Base-by-base conservation (phyloP, 2,329 filamentous ascomycete genomes). In the Nemania sp. region DNA sequence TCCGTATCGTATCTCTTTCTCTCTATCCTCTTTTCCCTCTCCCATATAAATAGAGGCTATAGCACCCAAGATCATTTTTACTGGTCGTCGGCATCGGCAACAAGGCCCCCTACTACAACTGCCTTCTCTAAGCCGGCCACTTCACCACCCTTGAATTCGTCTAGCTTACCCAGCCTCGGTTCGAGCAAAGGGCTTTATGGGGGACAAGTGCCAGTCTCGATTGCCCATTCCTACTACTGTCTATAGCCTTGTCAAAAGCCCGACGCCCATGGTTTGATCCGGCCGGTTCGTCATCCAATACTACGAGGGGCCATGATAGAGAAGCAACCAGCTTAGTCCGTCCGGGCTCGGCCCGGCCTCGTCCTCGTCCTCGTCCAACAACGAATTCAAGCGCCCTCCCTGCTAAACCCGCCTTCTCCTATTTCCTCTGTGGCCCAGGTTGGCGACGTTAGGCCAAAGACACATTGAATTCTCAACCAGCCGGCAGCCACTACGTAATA, bases 41-140 rank as follows among this genome's bases (percentile, higher is more conserved):
- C n/a, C n/a, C n/a, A 7, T 29, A 29, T 29, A 29, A 29, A 29
- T 6, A 37, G 34, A 9, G 18, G 7, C 18, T 5, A 11, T 39
- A 17, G 9, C 51, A 6, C 37, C 34, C 10, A 58, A 59, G 57
- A 1, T 17, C 15, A 6, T 18, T 3, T 40, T 86, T 96, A 68
- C 85, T 98, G 58, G 82, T 98, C 69, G 85, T 92, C 78, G 95
- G 91, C 64, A 84, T 99, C 64, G 95, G 95, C 67, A 98, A 98
- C 69, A 92, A 90, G 6, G 80, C 83, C 6, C 79, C 86, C 2
- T 93, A 94, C 75, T 84, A 85, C 66, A 83, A 89, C 65, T 96
- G 91, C 18, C 87, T 94, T 7, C 95, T 98, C 77, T 93, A 88
- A 21, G 92, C 92, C 13, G 95, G 93, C 11, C 94, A 98, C 78